Conservation (phyloP, 257 asterid species). For the Nicotiana sylvestris region DNA sequence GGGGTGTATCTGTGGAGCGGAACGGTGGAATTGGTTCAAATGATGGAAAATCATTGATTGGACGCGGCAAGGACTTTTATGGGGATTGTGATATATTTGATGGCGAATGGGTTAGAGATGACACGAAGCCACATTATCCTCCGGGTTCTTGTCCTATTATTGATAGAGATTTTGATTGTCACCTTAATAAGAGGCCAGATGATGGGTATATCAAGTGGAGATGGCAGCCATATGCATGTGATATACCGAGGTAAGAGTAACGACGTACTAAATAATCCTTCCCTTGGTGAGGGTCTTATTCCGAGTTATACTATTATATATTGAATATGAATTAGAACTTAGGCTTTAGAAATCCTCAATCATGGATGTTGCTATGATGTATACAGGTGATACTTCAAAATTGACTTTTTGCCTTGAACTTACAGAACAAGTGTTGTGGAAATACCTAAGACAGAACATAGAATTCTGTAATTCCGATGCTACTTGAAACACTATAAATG, state of each 20-base stretch:
- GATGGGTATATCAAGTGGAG: slow-evolving; percentile 65
- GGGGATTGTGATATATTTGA: slow-evolving; percentile 66
- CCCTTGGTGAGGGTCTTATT: background rate
- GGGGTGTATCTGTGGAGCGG: background rate
- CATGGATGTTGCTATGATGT: background rate
- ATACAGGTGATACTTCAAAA: background rate
- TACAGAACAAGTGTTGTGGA: background rate
- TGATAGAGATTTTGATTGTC: slow-evolving; percentile 86
- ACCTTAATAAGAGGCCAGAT: slow-evolving; percentile 75
- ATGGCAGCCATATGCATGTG: slow-evolving; percentile 91
- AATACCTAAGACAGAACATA: background rate
- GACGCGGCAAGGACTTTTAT: slow-evolving; percentile 20
- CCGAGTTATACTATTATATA: background rate
- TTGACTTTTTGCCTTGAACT: slow-evolving; percentile 1
- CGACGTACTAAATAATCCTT: too few species aligned
- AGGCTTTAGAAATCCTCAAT: background rate
- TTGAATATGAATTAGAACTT: slow-evolving; percentile 1
- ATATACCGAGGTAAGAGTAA: slow-evolving; percentile 65
- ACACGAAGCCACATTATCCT: slow-evolving; percentile 69
- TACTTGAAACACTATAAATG: background rate
- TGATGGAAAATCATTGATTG: background rate
- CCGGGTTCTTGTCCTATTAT: slow-evolving; percentile 78
- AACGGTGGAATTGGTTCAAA: background rate
- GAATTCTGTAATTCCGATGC: background rate
- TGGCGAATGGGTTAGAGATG: slow-evolving; percentile 91